Percentiles rank a stretch among this genome's conserved stretches.
These are phyloP conservation scores for Didymella lethalis DNA, from an alignment of 2,329 filamentous ascomycete genomes.

Conservation along the genomic window DNA sequence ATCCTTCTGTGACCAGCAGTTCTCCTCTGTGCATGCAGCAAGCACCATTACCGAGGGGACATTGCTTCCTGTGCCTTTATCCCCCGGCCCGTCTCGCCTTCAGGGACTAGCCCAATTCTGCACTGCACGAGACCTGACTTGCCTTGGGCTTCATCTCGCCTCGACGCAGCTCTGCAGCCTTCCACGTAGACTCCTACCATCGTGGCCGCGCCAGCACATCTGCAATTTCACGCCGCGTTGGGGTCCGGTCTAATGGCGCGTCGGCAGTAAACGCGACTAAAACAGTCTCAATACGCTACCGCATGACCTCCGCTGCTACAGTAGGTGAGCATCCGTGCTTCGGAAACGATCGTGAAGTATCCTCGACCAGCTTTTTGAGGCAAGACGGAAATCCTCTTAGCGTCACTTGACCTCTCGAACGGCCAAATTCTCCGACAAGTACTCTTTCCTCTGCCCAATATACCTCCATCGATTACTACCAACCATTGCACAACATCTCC, in stretches of 20 bases:
- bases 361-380: slow-evolving; percentile 30
- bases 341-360: slow-evolving; percentile 36
- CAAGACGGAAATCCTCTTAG: slow-evolving; percentile 36
- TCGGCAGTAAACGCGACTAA: slow-evolving; percentile 28
- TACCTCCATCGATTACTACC: slow-evolving; percentile 21
- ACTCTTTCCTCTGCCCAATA: slow-evolving; percentile 16
- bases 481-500: slow-evolving; percentile 16
- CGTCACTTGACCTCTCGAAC: slow-evolving; percentile 41
- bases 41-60: slow-evolving; percentile 11
- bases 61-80: slow-evolving; percentile 16
- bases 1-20: slow-evolving; percentile 5
- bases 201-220: slow-evolving; percentile 33
- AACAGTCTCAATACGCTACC: slow-evolving; percentile 30
- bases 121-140: slow-evolving; percentile 43
- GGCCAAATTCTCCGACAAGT: slow-evolving; percentile 11
- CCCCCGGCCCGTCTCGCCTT: slow-evolving; percentile 39
- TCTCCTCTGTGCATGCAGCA: slow-evolving; percentile 13
- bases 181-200: slow-evolving; percentile 31
- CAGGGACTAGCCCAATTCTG: slow-evolving; percentile 38
- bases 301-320: slow-evolving; percentile 32
- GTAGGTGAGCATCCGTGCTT: slow-evolving; percentile 29
- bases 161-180: slow-evolving; percentile 28
- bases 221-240: slow-evolving; percentile 26
- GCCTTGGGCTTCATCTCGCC: slow-evolving; percentile 34
- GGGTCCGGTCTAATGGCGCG: slow-evolving; percentile 22